Base-by-base conservation (phyloP, 2,329 filamentous ascomycete species). In the Colletotrichum tropicale region DNA sequence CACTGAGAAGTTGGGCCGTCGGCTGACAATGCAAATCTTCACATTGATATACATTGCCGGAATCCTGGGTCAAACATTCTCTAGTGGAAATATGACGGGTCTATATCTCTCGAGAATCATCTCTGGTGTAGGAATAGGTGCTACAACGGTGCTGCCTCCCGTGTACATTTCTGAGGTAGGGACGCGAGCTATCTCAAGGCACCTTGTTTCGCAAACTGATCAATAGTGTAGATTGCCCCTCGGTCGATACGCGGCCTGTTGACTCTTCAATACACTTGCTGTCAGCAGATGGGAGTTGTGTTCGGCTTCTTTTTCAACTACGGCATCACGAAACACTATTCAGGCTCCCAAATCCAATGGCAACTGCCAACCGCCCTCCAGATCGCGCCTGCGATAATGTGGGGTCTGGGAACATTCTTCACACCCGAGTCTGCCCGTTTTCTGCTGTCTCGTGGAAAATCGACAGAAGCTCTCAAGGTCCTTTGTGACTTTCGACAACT, bases 41-140 rank as follows among this genome's bases (percentile, higher is more conserved):
- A 86, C 76, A 66, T 76, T 84, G 34, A 70, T 84, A 0, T 84
- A 86, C 12, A 84, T 87, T 30, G 78, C 82, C n/a, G 85, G 85
- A 8, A 76, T 80, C 8, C 75, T 84, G 10, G 82, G 81, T 0
- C 83, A 83, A 48, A 79, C 81, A 0, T 82, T 84, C 36, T 79
- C 79, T 15, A 78, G 74, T 26, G 82, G 81, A 1, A 82, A 74
- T 3, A 67, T 84, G 6, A 72, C 74, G 0, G 81, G 66, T 0
- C 66, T 84, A 0, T 84, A 83, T 26, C 69, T 71, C 0, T 78
- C 79, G 2, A 76, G 81, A n/a, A 66, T 82, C 5, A 78, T 82
- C 12, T 12, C 81, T 3, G 81, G 81, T 34, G 52, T 82, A 4
- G 80, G 79, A 0, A 82, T 82, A 48, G 75, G 78, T 73, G 76